Evolutionary conservation across 2,329 filamentous ascomycete species (phyloP).

Genomic region (Zymoseptoria brevis): DNA sequence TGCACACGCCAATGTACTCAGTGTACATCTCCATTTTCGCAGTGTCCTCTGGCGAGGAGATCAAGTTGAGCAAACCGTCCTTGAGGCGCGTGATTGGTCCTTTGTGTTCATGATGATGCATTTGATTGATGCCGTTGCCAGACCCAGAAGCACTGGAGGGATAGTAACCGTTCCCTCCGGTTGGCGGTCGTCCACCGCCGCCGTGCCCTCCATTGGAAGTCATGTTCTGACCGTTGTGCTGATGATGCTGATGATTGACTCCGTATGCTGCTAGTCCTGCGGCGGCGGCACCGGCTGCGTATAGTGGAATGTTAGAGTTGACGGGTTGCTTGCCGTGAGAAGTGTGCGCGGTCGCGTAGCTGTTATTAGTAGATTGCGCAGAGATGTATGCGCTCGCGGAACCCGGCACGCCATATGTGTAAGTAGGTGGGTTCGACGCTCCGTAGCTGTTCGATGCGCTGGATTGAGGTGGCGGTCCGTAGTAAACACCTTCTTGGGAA

Average conservation of each 20-base stretch:
- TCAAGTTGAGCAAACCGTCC: slow-evolving; percentile 43
- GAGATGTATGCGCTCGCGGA: not conserved
- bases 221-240: slow-evolving; percentile 18
- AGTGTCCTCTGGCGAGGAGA: slow-evolving; percentile 48
- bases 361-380: slow-evolving; percentile 2
- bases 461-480: slow-evolving; percentile 6
- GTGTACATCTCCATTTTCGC: slow-evolving; percentile 60
- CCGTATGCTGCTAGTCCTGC: slow-evolving; percentile 36
- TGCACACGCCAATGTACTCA: slow-evolving; percentile 58
- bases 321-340: slow-evolving; percentile 37
- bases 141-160: slow-evolving; percentile 7
- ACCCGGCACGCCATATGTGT: not conserved
- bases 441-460: slow-evolving; percentile 5
- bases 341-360: slow-evolving; percentile 7
- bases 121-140: slow-evolving; percentile 15
- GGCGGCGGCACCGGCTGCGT: slow-evolving; percentile 39
- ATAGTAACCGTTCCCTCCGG: slow-evolving; percentile 10
- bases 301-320: slow-evolving; percentile 37
- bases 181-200: slow-evolving; percentile 8
- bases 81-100: slow-evolving; percentile 53
- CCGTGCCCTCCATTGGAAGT: slow-evolving; percentile 8
- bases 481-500: slow-evolving; percentile 15
- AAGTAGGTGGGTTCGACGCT: not conserved
- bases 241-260: slow-evolving; percentile 35
- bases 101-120: slow-evolving; percentile 41